Evolutionary conservation across 441 rosid species (phyloP).

Genomic region (Gossypium davidsonii): DNA sequence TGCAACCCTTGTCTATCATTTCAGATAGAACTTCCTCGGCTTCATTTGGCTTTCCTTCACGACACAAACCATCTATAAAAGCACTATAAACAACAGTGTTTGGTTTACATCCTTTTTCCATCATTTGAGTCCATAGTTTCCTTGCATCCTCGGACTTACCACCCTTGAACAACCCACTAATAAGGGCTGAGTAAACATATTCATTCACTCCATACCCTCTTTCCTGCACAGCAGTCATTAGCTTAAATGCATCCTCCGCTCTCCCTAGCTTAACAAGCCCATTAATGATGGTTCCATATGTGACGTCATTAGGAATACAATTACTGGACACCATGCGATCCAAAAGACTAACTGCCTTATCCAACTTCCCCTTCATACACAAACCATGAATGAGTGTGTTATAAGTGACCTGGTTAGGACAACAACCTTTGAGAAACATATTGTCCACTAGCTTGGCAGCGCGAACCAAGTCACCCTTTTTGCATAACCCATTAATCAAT

Average conservation of each 20-base stretch:
- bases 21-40: conserved; percentile 47
- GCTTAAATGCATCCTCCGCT: conserved; percentile 41
- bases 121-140: conserved; percentile 54
- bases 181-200: conserved; percentile 57
- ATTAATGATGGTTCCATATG: conserved; percentile 71
- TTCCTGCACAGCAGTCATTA: conserved; percentile 61
- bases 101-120: conserved; percentile 43
- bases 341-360: conserved; percentile 78
- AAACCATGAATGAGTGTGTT: conserved; percentile 83
- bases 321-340: conserved; percentile 66
- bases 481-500: conserved; percentile 78
- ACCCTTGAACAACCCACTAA: conserved; percentile 75
- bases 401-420: conserved; percentile 71
- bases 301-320: conserved; percentile 73
- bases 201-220: conserved; percentile 54
- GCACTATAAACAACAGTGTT: conserved; percentile 64
- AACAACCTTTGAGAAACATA: conserved; percentile 89
- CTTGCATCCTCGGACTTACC: conserved; percentile 59
- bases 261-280: conserved; percentile 77
- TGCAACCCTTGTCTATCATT: conserved; percentile 54
- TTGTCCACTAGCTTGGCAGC: conserved; percentile 83
- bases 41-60: conserved; percentile 59
- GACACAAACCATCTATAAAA: conserved; percentile 71
- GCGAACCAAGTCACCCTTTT: conserved; percentile 63
- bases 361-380: conserved; percentile 72